Evolutionary conservation across 805 yeast species (phyloP).

Genomic region (Brettanomyces custersianus): DNA sequence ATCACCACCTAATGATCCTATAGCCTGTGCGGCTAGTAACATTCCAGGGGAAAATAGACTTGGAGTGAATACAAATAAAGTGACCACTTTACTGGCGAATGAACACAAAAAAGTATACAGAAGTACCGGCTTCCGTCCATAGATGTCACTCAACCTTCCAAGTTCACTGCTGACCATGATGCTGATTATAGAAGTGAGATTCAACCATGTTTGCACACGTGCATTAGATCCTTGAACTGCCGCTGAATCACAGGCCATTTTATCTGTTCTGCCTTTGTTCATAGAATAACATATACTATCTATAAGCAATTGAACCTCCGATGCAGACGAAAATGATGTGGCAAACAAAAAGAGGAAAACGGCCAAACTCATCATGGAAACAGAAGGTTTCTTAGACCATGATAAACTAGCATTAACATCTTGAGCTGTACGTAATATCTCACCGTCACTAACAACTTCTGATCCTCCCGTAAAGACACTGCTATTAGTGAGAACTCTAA

Average conservation of each 20-base stretch:
- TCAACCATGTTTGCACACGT: constrained; percentile 35
- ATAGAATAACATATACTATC: constrained; percentile 30
- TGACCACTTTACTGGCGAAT: constrained; percentile 9
- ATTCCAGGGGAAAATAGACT: constrained; percentile 23
- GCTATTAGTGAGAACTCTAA: background rate
- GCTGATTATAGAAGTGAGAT: constrained; percentile 35
- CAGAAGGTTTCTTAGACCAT: constrained; percentile 53
- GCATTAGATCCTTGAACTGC: constrained; percentile 38
- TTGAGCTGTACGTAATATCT: constrained; percentile 44
- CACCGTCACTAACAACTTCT: constrained; percentile 22
- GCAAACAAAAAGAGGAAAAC: constrained; percentile 36
- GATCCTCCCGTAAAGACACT: background rate
- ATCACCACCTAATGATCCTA: constrained; percentile 58
- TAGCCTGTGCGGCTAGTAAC: constrained; percentile 34
- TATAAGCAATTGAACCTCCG: constrained; percentile 28
- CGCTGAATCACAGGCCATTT: constrained; percentile 27
- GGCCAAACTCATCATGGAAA: constrained; percentile 36
- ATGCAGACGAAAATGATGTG: constrained; percentile 29
- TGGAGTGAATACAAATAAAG: constrained; percentile 16
- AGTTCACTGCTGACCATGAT: constrained; percentile 52
- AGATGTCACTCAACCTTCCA: constrained; percentile 54
- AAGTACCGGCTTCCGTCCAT: constrained; percentile 51
- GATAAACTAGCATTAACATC: constrained; percentile 25
- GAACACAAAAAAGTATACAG: constrained; percentile 17
- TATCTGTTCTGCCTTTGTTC: constrained; percentile 7